Evolutionary conservation across 495 filamentous ascomycete species (phyloP).

Genomic region (Bryoglossum gracile): DNA sequence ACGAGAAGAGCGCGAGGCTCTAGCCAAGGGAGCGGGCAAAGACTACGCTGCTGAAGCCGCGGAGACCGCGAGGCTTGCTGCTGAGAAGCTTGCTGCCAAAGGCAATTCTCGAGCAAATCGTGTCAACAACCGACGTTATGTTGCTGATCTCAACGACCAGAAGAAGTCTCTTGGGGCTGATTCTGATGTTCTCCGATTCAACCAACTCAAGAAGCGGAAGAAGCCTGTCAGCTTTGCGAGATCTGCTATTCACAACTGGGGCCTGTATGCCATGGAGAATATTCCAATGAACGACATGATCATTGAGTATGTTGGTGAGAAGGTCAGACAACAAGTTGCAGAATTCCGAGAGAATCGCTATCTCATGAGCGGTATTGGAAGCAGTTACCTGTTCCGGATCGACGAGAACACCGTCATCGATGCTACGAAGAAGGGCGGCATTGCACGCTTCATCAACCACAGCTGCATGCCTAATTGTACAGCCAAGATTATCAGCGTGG

Average conservation of each 20-base stretch:
- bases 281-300: constrained; percentile 99
- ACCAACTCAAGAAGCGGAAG: constrained; percentile 98
- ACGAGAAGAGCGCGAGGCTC: constrained; percentile 78
- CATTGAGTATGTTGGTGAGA: constrained; percentile 98
- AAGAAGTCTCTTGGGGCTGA: constrained; percentile 81
- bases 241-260: constrained; percentile 98
- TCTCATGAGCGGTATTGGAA: constrained; percentile 92
- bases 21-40: constrained; percentile 63
- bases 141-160: constrained; percentile 90
- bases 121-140: constrained; percentile 87
- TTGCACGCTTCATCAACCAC: constrained; percentile 98
- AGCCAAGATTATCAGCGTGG: constrained; percentile 98
- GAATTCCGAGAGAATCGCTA: constrained; percentile 90
- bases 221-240: constrained; percentile 97
- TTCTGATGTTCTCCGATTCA: constrained; percentile 88
- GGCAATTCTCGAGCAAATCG: constrained; percentile 78
- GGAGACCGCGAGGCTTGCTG: constrained; percentile 66
- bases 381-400: constrained; percentile 96
- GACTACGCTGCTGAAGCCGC: constrained; percentile 56
- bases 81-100: constrained; percentile 71
- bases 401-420: constrained; percentile 97
- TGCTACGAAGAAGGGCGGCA: constrained; percentile 95
- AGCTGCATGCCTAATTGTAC: constrained; percentile 98
- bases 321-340: constrained; percentile 90
- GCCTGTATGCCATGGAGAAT: constrained; percentile 93